Conservation (phyloP, 306 rosid species). For the Dalbergia cultrata region DNA sequence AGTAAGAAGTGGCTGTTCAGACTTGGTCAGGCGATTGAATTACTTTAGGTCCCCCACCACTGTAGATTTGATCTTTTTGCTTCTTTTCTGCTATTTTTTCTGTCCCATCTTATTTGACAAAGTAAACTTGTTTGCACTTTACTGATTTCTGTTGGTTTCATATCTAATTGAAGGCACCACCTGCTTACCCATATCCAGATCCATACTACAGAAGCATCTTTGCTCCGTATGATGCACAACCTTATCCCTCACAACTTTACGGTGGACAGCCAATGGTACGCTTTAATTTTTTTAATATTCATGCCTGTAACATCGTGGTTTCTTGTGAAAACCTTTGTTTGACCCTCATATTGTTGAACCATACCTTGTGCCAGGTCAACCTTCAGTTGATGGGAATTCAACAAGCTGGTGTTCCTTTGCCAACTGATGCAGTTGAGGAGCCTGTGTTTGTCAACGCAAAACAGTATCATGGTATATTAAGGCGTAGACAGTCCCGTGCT, state of each 20-base stretch:
- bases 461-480: slow-evolving; percentile 93
- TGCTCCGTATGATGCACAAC: slow-evolving; percentile 87
- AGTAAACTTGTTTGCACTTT: slow-evolving; percentile 19
- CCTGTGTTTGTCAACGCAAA: slow-evolving; percentile 96
- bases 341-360: slow-evolving; percentile 25
- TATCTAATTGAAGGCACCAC: slow-evolving; percentile 72
- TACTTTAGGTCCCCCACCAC: neutral
- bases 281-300: slow-evolving; percentile 30
- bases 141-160: slow-evolving; percentile 40
- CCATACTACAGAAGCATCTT: slow-evolving; percentile 97
- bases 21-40: slow-evolving; percentile 36
- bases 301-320: neutral
- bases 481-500: slow-evolving; percentile 94
- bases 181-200: slow-evolving; percentile 90
- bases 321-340: slow-evolving; percentile 28
- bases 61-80: slow-evolving; percentile 27
- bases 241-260: slow-evolving; percentile 83
- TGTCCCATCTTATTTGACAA: slow-evolving; percentile 7
- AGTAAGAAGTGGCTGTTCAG: slow-evolving; percentile 39
- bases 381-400: slow-evolving; percentile 97
- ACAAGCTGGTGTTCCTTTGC: slow-evolving; percentile 95
- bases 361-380: slow-evolving; percentile 68
- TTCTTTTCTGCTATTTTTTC: slow-evolving; percentile 17
- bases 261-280: slow-evolving; percentile 92
- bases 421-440: slow-evolving; percentile 91